Percentiles rank a stretch among this genome's conserved stretches.
Conservation (phyloP, 2,329 filamentous ascomycete genomes). For the Phyllosticta capitalensis region DNA sequence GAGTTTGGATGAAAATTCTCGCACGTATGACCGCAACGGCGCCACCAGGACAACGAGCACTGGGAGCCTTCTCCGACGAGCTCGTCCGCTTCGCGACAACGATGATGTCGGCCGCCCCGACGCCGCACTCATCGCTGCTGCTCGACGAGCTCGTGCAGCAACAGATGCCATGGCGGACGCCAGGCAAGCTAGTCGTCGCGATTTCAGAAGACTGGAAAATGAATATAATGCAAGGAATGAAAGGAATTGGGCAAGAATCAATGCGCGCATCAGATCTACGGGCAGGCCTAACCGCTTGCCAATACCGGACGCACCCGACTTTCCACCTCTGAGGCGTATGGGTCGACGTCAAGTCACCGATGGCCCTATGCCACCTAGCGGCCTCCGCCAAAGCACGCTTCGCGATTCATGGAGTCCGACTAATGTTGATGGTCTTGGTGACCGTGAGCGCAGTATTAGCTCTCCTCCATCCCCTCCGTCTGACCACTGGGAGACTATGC, state of each 20-base stretch:
- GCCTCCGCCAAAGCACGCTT: conserved; percentile 26
- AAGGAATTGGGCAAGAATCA: not conserved
- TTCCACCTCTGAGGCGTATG: conserved; percentile 29
- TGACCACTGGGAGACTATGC: conserved; percentile 68
- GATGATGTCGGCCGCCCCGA: too few relatives aligned
- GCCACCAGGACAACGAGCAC: not conserved
- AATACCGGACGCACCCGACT: conserved; percentile 10
- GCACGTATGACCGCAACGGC: not conserved
- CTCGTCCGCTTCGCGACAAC: not conserved
- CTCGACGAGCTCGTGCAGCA: not conserved
- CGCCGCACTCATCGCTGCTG: too few relatives aligned
- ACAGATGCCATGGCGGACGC: not conserved
- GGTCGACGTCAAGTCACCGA: conserved; percentile 28
- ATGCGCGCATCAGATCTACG: not conserved
- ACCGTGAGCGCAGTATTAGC: conserved; percentile 75
- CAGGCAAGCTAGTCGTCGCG: not conserved
- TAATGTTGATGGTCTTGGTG: conserved; percentile 63
- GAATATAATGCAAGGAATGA: too few relatives aligned
- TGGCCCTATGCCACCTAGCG: conserved; percentile 26
- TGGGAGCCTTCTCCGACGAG: not conserved
- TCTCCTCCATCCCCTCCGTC: conserved; percentile 55
- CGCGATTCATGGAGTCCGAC: conserved; percentile 30
- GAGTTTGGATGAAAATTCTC: not conserved
- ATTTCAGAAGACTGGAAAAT: not conserved
- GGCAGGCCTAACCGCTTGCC: not conserved